Base-by-base conservation (phyloP, 2,329 filamentous ascomycete species). In the Beauveria brongniartii region DNA sequence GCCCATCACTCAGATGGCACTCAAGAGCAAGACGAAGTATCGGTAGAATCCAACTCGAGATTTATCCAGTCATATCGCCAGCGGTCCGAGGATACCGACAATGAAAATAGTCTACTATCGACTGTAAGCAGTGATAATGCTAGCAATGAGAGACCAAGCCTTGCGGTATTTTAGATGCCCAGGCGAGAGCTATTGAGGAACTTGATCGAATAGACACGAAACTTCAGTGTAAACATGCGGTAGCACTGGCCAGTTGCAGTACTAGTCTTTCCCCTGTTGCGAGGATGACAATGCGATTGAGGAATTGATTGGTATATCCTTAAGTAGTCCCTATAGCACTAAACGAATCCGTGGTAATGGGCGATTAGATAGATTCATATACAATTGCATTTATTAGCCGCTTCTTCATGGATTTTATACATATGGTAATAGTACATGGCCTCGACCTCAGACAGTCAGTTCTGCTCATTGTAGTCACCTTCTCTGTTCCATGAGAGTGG, bases 11-110 rank as follows among this genome's bases (percentile, higher is more conserved):
- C 20, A 20, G 53, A 52, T 22, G 28, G n/a, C 41, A 12, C 10
- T 24, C 46, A 51, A 22, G 59, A 61, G n/a, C 59, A 57, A 40
- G 59, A 61, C 8, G 46, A 52, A 24, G 48, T 5, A 7, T 56
- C 59, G 6, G 12, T 56, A 20, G 59, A 57, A 10, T 61, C 53
- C 16, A 61, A 55, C 10, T 56, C 59, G 28, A 51, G 43, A 22
- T 61, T 61, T 51, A 61, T 61, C 18, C 59, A 61, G 30, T 57
- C 53, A 20, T 61, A 61, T 40, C 59, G 59, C 20, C 46, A 56
- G 26, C 34, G 59, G 3, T 61, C 59, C 9, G 58, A 60, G 16
- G 58, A 60, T 26, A 47, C 28, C 30, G 58, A 60, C 10, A 48
- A 55, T 18, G 58, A 60, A n/a, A 30, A 48, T 20, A 54, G 58